phyloP scores from a whole-genome alignment of 371 early-diverging fungal species.

The Mortierella sp. region DNA sequence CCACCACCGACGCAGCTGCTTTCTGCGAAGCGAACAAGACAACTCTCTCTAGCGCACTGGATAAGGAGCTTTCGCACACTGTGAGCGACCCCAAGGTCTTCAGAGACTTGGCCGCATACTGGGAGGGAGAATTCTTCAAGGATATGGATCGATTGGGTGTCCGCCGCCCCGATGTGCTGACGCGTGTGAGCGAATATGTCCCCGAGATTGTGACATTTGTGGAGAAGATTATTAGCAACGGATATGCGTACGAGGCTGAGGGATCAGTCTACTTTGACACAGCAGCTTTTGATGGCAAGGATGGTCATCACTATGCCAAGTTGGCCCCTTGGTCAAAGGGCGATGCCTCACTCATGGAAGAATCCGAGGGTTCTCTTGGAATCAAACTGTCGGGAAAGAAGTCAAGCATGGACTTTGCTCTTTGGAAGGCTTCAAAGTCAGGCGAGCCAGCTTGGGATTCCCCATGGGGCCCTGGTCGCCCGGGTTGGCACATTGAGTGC shows the following conservation, averaged over 20 bases:
- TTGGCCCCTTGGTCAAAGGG: slow-evolving; percentile 91
- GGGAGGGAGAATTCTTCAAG: slow-evolving; percentile 96
- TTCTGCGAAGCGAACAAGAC: slow-evolving; percentile 60
- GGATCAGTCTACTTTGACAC: slow-evolving; percentile 99
- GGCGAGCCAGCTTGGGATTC: slow-evolving; percentile 98
- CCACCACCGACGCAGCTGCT: slow-evolving; percentile 45
- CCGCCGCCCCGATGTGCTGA: slow-evolving; percentile 92
- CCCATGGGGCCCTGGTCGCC: slow-evolving; percentile 97
- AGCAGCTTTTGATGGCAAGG: slow-evolving; percentile 84
- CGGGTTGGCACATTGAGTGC: slow-evolving; percentile 99
- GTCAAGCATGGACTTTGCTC: slow-evolving; percentile 94
- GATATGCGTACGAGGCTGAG: slow-evolving; percentile 94
- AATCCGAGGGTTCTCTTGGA: slow-evolving; percentile 94
- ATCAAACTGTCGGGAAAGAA: slow-evolving; percentile 79
- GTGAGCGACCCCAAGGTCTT: slow-evolving; percentile 92
- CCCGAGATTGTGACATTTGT: slow-evolving; percentile 96
- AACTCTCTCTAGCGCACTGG: slow-evolving; percentile 50
- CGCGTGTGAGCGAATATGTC: slow-evolving; percentile 98
- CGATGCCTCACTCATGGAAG: slow-evolving; percentile 83
- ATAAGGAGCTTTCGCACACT: slow-evolving; percentile 58
- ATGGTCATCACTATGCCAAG: slow-evolving; percentile 93
- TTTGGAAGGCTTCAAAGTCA: slow-evolving; percentile 98
- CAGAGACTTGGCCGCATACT: slow-evolving; percentile 93
- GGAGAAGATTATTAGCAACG: slow-evolving; percentile 93
- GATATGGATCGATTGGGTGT: slow-evolving; percentile 97